Conservation (phyloP, 768 basidiomycete species). For the Lyophyllum decastes region DNA sequence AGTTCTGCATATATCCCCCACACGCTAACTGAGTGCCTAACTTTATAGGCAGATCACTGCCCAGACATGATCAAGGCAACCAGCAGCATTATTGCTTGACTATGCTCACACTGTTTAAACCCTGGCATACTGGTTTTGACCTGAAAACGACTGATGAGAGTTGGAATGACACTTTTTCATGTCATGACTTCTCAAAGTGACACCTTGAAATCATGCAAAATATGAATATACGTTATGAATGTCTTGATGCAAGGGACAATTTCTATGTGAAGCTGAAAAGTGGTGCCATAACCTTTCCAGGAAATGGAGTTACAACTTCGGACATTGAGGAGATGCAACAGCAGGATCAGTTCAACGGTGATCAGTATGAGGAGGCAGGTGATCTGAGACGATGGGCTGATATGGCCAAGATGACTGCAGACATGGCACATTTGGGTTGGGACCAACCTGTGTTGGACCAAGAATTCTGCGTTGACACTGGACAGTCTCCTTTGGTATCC, state of each 20-base stretch:
- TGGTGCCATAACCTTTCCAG: not conserved
- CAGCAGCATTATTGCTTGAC: not conserved
- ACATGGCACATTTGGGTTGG: constrained; percentile 1
- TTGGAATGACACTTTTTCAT: not conserved
- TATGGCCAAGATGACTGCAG: not conserved
- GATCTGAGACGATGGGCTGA: not conserved
- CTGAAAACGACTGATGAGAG: not conserved
- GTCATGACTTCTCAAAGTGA: not conserved
- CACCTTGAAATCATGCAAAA: constrained; percentile 1
- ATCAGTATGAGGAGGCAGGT: not conserved
- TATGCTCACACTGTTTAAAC: constrained; percentile 4
- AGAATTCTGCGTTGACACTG: not conserved
- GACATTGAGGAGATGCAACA: not conserved
- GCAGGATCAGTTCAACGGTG: not conserved
- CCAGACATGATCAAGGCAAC: constrained; percentile 1
- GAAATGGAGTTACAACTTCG: not conserved
- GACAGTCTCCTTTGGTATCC: not conserved
- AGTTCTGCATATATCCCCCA: too few relatives aligned
- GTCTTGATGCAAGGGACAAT: not conserved
- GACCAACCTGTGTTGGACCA: not conserved
- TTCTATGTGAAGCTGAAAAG: constrained; percentile 1
- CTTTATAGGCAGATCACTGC: not conserved
- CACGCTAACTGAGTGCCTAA: not conserved
- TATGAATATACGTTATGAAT: constrained; percentile 4
- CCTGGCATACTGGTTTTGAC: not conserved